These are phyloP conservation scores for Saksenaea vasiformis DNA, from an alignment of 371 early-diverging fungal species.

Conservation along the genomic window DNA sequence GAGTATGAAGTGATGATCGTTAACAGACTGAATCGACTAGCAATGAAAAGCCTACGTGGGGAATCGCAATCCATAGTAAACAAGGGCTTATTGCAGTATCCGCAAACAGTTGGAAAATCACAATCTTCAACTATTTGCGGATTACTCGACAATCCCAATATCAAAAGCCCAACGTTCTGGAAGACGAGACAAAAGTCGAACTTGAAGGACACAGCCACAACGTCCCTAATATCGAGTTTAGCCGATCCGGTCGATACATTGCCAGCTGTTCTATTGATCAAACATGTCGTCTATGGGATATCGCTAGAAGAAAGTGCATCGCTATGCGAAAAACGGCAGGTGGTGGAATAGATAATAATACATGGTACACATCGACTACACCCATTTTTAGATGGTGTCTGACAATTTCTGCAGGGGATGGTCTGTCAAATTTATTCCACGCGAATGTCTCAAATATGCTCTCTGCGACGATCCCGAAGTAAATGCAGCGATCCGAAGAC, in stretches of 20 bases:
- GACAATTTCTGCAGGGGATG: conserved; percentile 35
- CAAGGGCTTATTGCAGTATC: conserved; percentile 59
- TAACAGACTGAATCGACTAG: neutral
- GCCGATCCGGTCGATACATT: conserved; percentile 51
- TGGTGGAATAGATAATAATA: conserved; percentile 13
- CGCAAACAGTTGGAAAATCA: conserved; percentile 58
- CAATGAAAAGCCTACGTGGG: conserved; percentile 59
- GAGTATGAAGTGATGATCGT: neutral
- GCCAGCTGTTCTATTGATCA: conserved; percentile 62
- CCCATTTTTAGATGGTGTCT: neutral
- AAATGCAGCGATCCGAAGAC: conserved; percentile 7
- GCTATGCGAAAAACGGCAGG: conserved; percentile 11
- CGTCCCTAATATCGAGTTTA: conserved; percentile 64
- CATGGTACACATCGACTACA: conserved; percentile 21
- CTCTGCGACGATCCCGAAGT: conserved; percentile 24
- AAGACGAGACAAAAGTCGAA: conserved; percentile 13
- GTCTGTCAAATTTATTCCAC: conserved; percentile 48
- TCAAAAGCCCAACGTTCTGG: conserved; percentile 18
- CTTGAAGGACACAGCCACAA: conserved; percentile 63
- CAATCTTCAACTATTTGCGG: conserved; percentile 45
- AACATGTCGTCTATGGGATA: conserved; percentile 53
- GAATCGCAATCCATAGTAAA: conserved; percentile 58
- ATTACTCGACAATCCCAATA: conserved; percentile 7
- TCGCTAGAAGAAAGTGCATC: conserved; percentile 26
- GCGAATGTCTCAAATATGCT: conserved; percentile 28